Conservation (phyloP, 352 stramenopile genomes). For the Globisporangium cylindrosporum region DNA sequence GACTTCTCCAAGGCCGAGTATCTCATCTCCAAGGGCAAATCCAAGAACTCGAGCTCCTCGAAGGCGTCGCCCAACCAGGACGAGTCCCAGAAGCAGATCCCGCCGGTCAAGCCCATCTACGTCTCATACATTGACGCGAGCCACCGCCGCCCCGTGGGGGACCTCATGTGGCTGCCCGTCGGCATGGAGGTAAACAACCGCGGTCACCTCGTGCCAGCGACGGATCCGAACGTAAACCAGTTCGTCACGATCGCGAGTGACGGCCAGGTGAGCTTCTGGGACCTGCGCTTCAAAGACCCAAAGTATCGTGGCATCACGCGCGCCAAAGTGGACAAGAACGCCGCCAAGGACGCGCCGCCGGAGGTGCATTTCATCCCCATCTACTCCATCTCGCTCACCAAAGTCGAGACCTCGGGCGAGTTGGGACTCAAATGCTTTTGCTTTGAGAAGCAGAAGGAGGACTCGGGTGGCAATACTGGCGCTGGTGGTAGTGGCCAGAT, state of each 20-base stretch:
- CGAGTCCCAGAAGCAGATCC: conserved; percentile 54
- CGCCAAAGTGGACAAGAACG: conserved; percentile 60
- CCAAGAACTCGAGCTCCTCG: conserved; percentile 28
- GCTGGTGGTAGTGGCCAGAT: background rate
- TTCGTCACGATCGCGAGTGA: conserved; percentile 92
- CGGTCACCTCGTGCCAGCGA: conserved; percentile 70
- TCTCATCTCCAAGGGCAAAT: conserved; percentile 54
- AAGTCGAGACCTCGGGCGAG: conserved; percentile 68
- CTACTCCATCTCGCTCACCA: conserved; percentile 78
- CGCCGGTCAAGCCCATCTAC: conserved; percentile 66
- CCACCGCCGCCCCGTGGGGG: conserved; percentile 81
- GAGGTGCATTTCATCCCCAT: conserved; percentile 84
- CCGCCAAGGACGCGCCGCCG: conserved; percentile 47
- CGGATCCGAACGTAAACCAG: conserved; percentile 67
- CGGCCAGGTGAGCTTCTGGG: conserved; percentile 91
- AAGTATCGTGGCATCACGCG: conserved; percentile 72
- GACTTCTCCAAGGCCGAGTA: conserved; percentile 84
- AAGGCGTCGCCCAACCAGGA: conserved; percentile 19
- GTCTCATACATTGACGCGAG: conserved; percentile 88
- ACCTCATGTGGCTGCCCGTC: conserved; percentile 86
- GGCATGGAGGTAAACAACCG: conserved; percentile 88
- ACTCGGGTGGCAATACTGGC: conserved; percentile 12
- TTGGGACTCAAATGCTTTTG: conserved; percentile 64
- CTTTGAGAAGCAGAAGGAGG: conserved; percentile 64
- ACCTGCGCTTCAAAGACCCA: conserved; percentile 87